phyloP scores from a whole-genome alignment of 805 yeast species.

The Groenewaldozyma tartarivorans region DNA sequence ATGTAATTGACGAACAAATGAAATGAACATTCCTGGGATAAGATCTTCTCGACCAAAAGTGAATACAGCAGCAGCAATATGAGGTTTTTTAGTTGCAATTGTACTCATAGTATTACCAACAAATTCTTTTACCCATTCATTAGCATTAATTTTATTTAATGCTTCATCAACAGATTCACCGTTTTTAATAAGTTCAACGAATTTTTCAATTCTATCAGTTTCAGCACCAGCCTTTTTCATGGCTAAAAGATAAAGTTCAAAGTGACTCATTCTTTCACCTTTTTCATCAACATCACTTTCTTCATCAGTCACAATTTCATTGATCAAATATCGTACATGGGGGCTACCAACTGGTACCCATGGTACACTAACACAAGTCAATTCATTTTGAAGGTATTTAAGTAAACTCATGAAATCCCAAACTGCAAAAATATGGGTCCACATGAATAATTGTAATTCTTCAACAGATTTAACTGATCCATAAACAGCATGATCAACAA shows the following conservation, averaged over 20 bases:
- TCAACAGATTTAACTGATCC: conserved; percentile 14
- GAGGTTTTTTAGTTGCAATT: conserved; percentile 12
- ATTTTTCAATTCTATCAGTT: conserved; percentile 9
- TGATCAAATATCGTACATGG: conserved; percentile 15
- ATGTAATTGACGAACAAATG: conserved; percentile 15
- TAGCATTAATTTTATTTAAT: conserved; percentile 7
- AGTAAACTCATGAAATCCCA: conserved; percentile 18
- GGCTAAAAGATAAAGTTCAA: conserved; percentile 14
- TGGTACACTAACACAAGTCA: conserved; percentile 14
- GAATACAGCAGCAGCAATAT: conserved; percentile 17
- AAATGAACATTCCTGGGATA: conserved; percentile 17
- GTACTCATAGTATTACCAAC: conserved; percentile 13
- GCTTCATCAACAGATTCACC: conserved; percentile 7
- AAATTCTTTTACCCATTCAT: conserved; percentile 11
- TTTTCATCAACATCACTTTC: conserved; percentile 15
- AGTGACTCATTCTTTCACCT: conserved; percentile 15
- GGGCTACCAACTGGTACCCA: conserved; percentile 17
- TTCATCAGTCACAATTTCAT: conserved; percentile 17
- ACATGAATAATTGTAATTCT: conserved; percentile 12
- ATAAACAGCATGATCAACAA: conserved; percentile 15
- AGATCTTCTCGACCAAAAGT: conserved; percentile 17
- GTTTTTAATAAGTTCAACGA: conserved; percentile 6
- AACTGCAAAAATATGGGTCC: conserved; percentile 15
- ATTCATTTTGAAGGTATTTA: conserved; percentile 13
- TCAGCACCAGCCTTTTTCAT: conserved; percentile 15